Conservation (phyloP, 371 early-diverging fungal genomes). For the Saksenaea vasiformis region DNA sequence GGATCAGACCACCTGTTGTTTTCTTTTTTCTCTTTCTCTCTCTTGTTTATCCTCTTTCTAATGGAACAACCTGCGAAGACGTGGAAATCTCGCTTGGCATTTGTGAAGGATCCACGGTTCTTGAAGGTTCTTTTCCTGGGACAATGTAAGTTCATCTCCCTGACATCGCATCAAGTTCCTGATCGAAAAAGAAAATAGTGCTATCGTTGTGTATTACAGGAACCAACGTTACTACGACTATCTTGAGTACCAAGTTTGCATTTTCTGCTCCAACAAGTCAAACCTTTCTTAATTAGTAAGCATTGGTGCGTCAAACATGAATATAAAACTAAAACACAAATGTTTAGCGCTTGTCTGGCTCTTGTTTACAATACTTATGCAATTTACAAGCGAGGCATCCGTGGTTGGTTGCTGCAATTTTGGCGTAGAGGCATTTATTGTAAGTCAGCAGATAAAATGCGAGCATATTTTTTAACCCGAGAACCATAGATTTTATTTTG, state of each 20-base stretch:
- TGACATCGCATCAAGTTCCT: neutral
- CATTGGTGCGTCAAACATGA: neutral
- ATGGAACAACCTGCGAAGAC: neutral
- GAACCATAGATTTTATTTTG: conserved; percentile 48
- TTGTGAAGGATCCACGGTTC: conserved; percentile 27
- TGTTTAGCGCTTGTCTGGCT: conserved; percentile 53
- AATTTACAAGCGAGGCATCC: conserved; percentile 53
- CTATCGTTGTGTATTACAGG: conserved; percentile 75
- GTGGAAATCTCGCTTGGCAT: conserved; percentile 26
- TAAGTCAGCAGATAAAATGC: conserved; percentile 10
- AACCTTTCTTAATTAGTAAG: conserved; percentile 65
- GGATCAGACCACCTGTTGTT: neutral
- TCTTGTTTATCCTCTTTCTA: neutral
- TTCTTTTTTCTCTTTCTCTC: neutral
- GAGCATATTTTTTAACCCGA: neutral
- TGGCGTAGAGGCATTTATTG: conserved; percentile 57
- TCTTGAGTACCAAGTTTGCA: conserved; percentile 45
- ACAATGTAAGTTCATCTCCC: conserved; percentile 23
- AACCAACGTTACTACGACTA: conserved; percentile 60
- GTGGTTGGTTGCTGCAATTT: conserved; percentile 53
- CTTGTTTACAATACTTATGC: conserved; percentile 64
- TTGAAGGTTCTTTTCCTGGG: conserved; percentile 31
- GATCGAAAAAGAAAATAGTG: conserved; percentile 12
- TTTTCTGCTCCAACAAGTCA: conserved; percentile 70
- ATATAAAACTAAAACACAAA: neutral